Evolutionary conservation across 2,329 filamentous ascomycete species (phyloP).

Genomic region (Fusarium nematophilum): DNA sequence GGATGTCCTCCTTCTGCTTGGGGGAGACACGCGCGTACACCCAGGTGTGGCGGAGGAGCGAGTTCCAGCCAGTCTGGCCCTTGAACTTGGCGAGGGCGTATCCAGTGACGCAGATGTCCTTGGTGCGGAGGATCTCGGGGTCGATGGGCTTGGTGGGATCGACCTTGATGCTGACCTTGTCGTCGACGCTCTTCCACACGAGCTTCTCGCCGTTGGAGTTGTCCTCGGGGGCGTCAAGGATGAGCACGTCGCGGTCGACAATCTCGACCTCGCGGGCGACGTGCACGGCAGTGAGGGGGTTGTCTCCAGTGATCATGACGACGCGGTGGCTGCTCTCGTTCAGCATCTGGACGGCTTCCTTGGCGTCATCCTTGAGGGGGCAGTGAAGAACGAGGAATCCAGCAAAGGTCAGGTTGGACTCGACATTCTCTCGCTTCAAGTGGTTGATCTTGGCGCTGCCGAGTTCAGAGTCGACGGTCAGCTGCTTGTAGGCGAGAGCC

Average conservation of each 20-base stretch:
- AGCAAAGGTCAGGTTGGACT: constrained; percentile 86
- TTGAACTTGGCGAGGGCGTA: constrained; percentile 93
- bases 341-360: constrained; percentile 93
- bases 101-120: constrained; percentile 95
- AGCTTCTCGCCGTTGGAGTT: constrained; percentile 83
- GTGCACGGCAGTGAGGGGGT: constrained; percentile 94
- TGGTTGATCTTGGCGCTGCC: constrained; percentile 90
- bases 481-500: constrained; percentile 92
- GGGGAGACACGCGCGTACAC: constrained; percentile 98
- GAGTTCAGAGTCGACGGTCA: constrained; percentile 84
- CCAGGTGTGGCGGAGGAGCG: constrained; percentile 90
- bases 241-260: constrained; percentile 93
- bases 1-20: constrained; percentile 98
- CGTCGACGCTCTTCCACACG: constrained; percentile 95
- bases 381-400: constrained; percentile 96
- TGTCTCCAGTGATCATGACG: constrained; percentile 99
- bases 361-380: constrained; percentile 94
- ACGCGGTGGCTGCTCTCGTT: constrained; percentile 99
- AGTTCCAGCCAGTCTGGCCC: constrained; percentile 78
- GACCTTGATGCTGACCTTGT: constrained; percentile 86
- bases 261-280: constrained; percentile 97
- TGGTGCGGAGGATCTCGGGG: constrained; percentile 80
- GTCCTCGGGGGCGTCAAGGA: constrained; percentile 93
- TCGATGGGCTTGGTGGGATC: constrained; percentile 86
- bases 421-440: constrained; percentile 91